Evolutionary conservation across 225 moss, liverwort and hornwort genomes (phyloP).

Genomic region (Sphagnum contortum): DNA sequence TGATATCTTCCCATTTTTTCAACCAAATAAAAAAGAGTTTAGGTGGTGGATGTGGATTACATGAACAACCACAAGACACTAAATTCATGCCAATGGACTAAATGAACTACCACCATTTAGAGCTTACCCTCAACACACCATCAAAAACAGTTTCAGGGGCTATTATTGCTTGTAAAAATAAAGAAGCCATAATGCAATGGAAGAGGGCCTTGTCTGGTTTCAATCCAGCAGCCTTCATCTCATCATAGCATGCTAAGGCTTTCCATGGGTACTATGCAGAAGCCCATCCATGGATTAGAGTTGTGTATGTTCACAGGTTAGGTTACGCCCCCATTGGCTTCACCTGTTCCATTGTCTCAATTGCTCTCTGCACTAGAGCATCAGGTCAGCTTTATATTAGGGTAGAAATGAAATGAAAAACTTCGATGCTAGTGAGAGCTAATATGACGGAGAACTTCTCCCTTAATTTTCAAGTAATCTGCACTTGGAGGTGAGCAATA

Average conservation of each 20-base stretch:
- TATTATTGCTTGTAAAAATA: slow-evolving; percentile 64
- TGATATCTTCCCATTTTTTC: no score
- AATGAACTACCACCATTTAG: no score
- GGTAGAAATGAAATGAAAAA: no score
- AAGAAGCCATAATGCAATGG: slow-evolving; percentile 72
- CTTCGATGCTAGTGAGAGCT: no score
- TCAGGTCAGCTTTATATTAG: no score
- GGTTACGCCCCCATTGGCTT: slow-evolving; percentile 57
- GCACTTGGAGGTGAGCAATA: no score
- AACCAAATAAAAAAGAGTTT: no score
- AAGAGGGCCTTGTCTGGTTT: slow-evolving; percentile 62
- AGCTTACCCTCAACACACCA: slow-evolving; percentile 53
- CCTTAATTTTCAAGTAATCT: no score
- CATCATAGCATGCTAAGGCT: slow-evolving; percentile 61
- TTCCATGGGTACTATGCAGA: slow-evolving; percentile 82
- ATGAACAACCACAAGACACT: no score
- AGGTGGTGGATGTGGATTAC: no score
- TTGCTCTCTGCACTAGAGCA: slow-evolving; percentile 54
- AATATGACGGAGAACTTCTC: no score
- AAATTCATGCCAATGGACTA: no score
- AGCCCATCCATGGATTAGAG: slow-evolving; percentile 71
- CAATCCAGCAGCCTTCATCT: slow-evolving; percentile 59
- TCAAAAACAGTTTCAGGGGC: slow-evolving; percentile 58
- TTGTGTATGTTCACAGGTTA: slow-evolving; percentile 63
- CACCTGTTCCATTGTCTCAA: slow-evolving; percentile 62